phyloP scores from a whole-genome alignment of 106 monocot genomes.

The Dendrobium officinale region DNA sequence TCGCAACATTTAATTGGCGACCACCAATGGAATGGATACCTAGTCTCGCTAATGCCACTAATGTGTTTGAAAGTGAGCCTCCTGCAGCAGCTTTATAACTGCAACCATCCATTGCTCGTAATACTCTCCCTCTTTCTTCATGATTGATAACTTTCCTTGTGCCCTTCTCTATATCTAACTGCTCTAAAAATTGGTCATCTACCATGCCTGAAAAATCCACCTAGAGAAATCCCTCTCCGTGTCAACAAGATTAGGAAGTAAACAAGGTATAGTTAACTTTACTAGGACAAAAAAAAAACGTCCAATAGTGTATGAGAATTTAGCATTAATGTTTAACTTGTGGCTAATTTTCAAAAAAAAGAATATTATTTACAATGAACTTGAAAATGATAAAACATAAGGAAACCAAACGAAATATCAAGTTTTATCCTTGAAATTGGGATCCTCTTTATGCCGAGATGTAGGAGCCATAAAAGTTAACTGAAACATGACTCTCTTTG shows the following conservation, averaged over 20 bases:
- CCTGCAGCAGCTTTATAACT: conserved; percentile 97
- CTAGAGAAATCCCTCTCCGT: conserved; percentile 17
- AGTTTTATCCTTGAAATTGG: background rate
- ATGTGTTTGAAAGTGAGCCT: conserved; percentile 91
- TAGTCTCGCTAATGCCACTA: conserved; percentile 89
- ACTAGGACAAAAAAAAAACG: too few relatives aligned
- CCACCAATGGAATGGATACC: conserved; percentile 41
- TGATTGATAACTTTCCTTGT: conserved; percentile 86
- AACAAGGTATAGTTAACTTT: too few relatives aligned
- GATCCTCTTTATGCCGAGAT: background rate
- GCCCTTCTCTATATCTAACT: conserved; percentile 73
- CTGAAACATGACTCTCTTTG: background rate
- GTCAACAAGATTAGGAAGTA: background rate
- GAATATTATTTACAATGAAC: background rate
- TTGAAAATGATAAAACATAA: background rate
- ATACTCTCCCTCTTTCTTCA: conserved; percentile 84
- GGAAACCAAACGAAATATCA: background rate
- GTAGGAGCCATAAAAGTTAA: background rate
- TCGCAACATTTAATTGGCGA: conserved; percentile 58
- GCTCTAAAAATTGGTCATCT: conserved; percentile 72
- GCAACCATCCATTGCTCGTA: conserved; percentile 97
- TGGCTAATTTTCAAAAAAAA: background rate
- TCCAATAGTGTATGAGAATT: too few relatives aligned
- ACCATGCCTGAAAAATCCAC: conserved; percentile 97
- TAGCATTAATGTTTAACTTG: too few relatives aligned